These are phyloP conservation scores for Pleurotus tuoliensis DNA, from an alignment of 768 basidiomycete species.

Conservation along the genomic window DNA sequence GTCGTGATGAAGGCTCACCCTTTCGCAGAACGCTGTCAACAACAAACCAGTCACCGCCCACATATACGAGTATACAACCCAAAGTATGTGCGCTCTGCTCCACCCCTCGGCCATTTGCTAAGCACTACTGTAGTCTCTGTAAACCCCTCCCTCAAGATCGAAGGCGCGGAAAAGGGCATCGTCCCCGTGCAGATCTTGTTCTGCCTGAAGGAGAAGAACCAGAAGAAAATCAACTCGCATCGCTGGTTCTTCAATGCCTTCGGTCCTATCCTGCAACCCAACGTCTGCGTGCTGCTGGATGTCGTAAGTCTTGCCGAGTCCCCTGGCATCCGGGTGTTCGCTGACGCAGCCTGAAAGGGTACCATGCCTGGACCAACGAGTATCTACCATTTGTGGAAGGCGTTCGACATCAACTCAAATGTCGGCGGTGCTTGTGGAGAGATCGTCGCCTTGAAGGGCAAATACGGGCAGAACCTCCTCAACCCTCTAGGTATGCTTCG, in stretches of 20 bases:
- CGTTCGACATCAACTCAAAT: slow-evolving; percentile 88
- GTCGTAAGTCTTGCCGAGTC: slow-evolving; percentile 32
- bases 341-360: slow-evolving; percentile 18
- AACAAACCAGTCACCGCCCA: slow-evolving; percentile 82
- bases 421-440: slow-evolving; percentile 96
- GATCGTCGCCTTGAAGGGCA: slow-evolving; percentile 89
- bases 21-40: slow-evolving; percentile 64
- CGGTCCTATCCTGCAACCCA: slow-evolving; percentile 77
- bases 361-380: slow-evolving; percentile 81
- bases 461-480: slow-evolving; percentile 70
- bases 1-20: not conserved
- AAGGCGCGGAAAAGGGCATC: slow-evolving; percentile 71
- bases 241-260: slow-evolving; percentile 95
- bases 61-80: slow-evolving; percentile 92
- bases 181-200: slow-evolving; percentile 93
- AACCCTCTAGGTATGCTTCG: slow-evolving; percentile 60
- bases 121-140: slow-evolving; percentile 58
- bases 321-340: not conserved
- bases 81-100: slow-evolving; percentile 47
- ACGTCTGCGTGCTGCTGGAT: slow-evolving; percentile 89
- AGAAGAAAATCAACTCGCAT: slow-evolving; percentile 95
- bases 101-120: not conserved
- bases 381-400: slow-evolving; percentile 94
- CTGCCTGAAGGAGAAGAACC: slow-evolving; percentile 89
- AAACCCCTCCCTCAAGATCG: slow-evolving; percentile 75